Conservation (phyloP, 2,329 filamentous ascomycete species). For the Endoconidiophora polonica region DNA sequence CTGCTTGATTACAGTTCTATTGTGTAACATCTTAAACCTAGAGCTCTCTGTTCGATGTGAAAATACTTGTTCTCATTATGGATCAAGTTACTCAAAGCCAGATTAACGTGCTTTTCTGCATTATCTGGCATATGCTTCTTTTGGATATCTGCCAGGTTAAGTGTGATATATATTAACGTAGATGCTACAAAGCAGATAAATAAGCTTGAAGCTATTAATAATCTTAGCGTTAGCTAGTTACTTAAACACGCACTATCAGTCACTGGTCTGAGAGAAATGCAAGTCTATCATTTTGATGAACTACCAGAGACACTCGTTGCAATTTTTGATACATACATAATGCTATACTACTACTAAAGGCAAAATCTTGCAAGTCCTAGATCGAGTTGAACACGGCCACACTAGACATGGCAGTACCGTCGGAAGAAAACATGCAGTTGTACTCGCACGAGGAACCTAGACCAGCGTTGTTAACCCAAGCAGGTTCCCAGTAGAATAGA, state of each 20-base stretch:
- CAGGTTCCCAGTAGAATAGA: conserved; percentile 59
- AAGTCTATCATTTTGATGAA: conserved; percentile 19
- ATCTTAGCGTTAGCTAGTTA: too few species aligned
- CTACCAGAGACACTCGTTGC: conserved; percentile 37
- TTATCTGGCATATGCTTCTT: conserved; percentile 33
- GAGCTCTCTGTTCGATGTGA: conserved; percentile 12
- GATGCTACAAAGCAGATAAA: conserved; percentile 48
- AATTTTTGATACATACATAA: conserved; percentile 9
- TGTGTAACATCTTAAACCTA: not conserved
- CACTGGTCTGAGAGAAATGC: too few species aligned
- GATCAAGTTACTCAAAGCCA: conserved; percentile 52
- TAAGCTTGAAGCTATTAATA: conserved; percentile 30
- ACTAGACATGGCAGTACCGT: conserved; percentile 37
- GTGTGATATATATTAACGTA: conserved; percentile 37
- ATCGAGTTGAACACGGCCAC: conserved; percentile 8
- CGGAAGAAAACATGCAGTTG: conserved; percentile 44
- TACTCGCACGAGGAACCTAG: conserved; percentile 49
- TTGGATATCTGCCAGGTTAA: conserved; percentile 40
- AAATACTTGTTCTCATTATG: conserved; percentile 55
- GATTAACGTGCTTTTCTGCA: conserved; percentile 38
- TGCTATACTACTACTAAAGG: too few species aligned
- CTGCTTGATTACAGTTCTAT: too few species aligned
- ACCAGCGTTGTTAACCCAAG: conserved; percentile 48
- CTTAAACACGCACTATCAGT: too few species aligned
- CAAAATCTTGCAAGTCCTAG: not conserved